Conservation (phyloP, 1,284 basidiomycete species). For the Ceratobasidium sp. region DNA sequence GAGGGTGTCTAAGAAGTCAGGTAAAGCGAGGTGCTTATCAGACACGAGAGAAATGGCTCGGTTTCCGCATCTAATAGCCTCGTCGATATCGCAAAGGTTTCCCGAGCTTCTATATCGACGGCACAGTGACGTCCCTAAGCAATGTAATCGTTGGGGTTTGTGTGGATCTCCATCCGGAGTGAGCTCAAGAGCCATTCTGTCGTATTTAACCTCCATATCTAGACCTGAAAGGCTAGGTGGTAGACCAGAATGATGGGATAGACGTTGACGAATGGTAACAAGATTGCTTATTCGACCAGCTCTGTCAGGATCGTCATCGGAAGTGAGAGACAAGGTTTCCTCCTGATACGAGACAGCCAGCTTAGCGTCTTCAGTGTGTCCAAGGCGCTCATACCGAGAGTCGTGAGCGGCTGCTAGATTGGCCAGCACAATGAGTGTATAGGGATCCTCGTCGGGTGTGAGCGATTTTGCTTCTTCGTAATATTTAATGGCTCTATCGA, state of each 20-base stretch:
- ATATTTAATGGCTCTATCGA: background rate
- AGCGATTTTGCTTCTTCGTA: background rate
- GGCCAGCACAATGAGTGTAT: background rate
- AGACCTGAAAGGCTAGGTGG: too few relatives aligned
- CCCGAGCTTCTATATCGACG: background rate
- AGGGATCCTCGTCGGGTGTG: background rate
- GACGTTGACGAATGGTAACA: background rate
- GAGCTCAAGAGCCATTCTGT: too few relatives aligned
- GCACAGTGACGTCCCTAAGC: background rate
- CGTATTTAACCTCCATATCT: too few relatives aligned
- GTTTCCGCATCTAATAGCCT: background rate
- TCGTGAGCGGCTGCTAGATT: constrained; percentile 1
- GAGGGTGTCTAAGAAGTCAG: background rate
- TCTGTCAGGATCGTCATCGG: background rate
- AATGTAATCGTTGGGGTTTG: too few relatives aligned
- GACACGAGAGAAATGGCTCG: background rate
- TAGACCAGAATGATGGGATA: background rate
- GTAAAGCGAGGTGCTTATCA: background rate
- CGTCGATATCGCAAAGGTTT: background rate
- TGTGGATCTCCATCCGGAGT: too few relatives aligned
- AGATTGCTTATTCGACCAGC: background rate
- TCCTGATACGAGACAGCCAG: background rate
- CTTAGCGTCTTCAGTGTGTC: background rate
- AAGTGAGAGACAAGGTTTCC: background rate
- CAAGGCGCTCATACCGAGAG: background rate